These are phyloP conservation scores for Saprolegnia parasitica DNA, from an alignment of 352 stramenopile genomes.

Conservation along the genomic window DNA sequence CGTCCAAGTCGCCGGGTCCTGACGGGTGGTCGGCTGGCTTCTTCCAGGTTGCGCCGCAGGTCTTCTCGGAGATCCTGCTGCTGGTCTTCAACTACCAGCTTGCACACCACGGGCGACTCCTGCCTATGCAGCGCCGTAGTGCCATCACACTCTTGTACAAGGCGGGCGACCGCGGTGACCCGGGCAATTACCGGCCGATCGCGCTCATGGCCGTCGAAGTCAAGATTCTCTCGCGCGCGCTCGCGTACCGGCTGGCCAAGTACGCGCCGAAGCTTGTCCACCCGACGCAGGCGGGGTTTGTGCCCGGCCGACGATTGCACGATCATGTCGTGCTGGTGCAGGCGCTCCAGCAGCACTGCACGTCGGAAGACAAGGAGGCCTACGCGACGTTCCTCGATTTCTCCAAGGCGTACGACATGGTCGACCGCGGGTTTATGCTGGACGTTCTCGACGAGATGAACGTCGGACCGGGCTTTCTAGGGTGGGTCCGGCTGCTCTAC, in stretches of 20 bases:
- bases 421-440: too few relatives aligned
- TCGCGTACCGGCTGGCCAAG: neutral
- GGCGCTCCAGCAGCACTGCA: too few relatives aligned
- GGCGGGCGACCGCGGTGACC: neutral
- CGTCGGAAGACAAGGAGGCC: too few relatives aligned
- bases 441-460: too few relatives aligned
- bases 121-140: neutral
- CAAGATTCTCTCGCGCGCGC: conserved; percentile 4
- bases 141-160: neutral
- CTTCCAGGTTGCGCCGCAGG: neutral
- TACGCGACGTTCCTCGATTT: too few relatives aligned
- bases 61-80: conserved; percentile 5
- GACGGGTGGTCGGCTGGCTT: conserved; percentile 6
- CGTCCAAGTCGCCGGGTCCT: neutral
- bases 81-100: conserved; percentile 13
- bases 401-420: too few relatives aligned
- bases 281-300: too few relatives aligned
- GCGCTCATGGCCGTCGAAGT: conserved; percentile 1
- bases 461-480: neutral
- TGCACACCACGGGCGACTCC: neutral
- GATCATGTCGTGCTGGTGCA: too few relatives aligned
- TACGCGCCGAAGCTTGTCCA: neutral
- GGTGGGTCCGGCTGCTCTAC: conserved; percentile 18
- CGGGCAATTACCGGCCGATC: conserved; percentile 6
- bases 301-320: too few relatives aligned